Percentiles rank a stretch among this genome's conserved stretches.
Evolutionary conservation across 768 basidiomycete species (phyloP).

Genomic region (Hydnum rufescens): DNA sequence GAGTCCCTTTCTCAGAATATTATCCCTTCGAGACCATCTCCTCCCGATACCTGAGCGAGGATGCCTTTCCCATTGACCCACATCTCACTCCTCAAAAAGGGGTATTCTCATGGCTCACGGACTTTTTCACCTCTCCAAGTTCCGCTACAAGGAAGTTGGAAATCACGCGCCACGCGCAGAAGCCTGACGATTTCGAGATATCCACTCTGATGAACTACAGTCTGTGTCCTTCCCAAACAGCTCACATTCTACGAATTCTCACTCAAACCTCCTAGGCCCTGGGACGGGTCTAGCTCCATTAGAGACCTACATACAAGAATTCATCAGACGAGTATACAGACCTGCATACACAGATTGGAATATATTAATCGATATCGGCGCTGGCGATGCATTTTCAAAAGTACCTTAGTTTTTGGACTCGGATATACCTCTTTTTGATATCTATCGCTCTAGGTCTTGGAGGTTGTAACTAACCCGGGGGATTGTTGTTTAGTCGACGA

Average conservation of each 20-base stretch:
- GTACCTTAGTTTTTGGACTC: no score
- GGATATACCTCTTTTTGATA: no score
- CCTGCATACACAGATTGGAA: not conserved
- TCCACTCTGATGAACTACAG: not conserved
- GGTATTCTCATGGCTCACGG: not conserved
- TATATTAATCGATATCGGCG: not conserved
- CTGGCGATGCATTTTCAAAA: not conserved
- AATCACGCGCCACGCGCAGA: not conserved
- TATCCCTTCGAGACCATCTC: slow-evolving; percentile 1
- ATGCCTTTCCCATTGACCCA: slow-evolving; percentile 1
- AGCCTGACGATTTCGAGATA: not conserved
- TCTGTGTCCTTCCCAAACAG: not conserved
- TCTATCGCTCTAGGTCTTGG: not conserved
- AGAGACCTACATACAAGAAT: not conserved
- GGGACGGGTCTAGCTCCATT: not conserved
- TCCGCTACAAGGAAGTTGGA: not conserved
- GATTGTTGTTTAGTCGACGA: not conserved
- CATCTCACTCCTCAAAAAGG: not conserved
- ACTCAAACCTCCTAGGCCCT: not conserved
- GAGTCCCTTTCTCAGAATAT: not conserved
- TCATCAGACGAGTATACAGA: not conserved
- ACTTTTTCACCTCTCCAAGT: not conserved
- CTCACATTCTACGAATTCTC: not conserved
- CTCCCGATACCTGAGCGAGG: not conserved
- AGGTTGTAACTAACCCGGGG: not conserved